Evolutionary conservation across 2,329 filamentous ascomycete species (phyloP), one percentile per base, ranked within the genome.

Genomic region (Alternaria viburni): DNA sequence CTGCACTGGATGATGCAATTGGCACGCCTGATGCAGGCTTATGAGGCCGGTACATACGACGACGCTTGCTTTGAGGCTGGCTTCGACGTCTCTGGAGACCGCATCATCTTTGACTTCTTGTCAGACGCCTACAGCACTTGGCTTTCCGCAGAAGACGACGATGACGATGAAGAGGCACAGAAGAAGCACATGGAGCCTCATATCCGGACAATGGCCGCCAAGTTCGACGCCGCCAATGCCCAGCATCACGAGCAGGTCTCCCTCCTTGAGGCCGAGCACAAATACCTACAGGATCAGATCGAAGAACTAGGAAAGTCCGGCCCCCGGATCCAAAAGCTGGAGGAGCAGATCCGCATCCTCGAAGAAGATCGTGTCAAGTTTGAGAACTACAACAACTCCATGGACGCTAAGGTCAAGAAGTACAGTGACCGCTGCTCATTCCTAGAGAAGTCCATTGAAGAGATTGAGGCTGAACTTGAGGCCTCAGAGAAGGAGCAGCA

Each of bases 1-100:
- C 85, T 99, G 54, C 94, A 99, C 82, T 99, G 96, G 96, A 95
- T 99, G 89, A 97, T 99, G 95, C 94, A 98, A 80, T 84, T 99
- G 55, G 93, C 93, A 5, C 90, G 95, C 71, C 97, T 98, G 90
- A 88, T 98, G 75, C 94, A 98, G 66, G 88, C 91, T 21, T 98
- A 94, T 76, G 84, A 88, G 1, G 80, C 84, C 58, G 91, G 93
- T 62, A 89, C 89, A 50, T 99, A 97, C 78, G 93, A 97, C 69
- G 91, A 97, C 56, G 94, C 93, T 1, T 97, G 93, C 77, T 86
- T 91, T 45, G 95, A 97, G 72, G 90, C 89, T 28, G 96, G 95
- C 2, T 88, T 96, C 49, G 96, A 99, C 79, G 90, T 98, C 26
- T 90, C 86, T 11, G 92, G 92, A 5, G 94, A 99, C 78, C 90